These are phyloP conservation scores for Marchantia polymorpha DNA, from an alignment of 225 moss, liverwort and hornwort genomes.

Conservation along the genomic window DNA sequence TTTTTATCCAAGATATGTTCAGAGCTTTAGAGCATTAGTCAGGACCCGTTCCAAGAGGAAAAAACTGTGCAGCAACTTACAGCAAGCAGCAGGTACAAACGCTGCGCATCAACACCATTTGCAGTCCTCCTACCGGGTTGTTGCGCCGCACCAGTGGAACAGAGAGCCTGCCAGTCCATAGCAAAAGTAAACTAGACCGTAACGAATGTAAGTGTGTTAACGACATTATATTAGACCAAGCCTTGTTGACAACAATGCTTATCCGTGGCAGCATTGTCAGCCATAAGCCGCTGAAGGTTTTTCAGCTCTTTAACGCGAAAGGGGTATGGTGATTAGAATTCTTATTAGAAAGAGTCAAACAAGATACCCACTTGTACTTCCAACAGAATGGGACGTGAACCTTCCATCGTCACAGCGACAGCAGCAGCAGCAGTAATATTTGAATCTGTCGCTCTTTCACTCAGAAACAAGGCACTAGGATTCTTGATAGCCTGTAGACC, in stretches of 20 bases:
- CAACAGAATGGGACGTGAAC: conserved; percentile 88
- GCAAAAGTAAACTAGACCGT: background rate
- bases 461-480: conserved; percentile 92
- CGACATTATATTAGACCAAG: background rate
- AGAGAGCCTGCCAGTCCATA: conserved; percentile 59
- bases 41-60: background rate
- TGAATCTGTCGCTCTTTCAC: conserved; percentile 73
- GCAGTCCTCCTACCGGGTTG: conserved; percentile 86
- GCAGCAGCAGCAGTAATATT: conserved; percentile 80
- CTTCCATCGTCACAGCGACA: conserved; percentile 98
- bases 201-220: background rate
- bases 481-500: conserved; percentile 85
- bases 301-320: background rate
- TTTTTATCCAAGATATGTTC: background rate
- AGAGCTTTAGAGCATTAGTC: background rate
- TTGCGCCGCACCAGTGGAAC: conserved; percentile 65
- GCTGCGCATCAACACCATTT: conserved; percentile 90
- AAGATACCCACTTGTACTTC: conserved; percentile 76
- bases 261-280: background rate
- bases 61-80: conserved; percentile 38
- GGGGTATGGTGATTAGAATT: background rate
- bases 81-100: conserved; percentile 86
- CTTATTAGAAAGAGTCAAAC: too few relatives aligned
- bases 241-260: background rate
- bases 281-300: background rate